These are phyloP conservation scores for Nakazawaea pomicola DNA, from an alignment of 805 yeast species.

Conservation along the genomic window DNA sequence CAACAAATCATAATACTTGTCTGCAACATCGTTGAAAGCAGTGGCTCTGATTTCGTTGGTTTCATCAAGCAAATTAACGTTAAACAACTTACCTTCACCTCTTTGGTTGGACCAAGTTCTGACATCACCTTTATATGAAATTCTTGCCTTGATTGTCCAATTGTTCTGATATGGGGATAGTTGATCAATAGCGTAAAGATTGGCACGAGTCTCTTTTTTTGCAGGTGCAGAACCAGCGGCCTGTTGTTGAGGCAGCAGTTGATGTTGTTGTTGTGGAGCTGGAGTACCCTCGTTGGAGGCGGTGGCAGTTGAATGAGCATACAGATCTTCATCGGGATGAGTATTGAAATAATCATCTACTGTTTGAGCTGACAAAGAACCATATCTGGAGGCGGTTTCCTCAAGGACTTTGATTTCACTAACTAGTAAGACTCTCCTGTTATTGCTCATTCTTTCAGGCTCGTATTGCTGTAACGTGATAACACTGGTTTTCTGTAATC, in stretches of 20 bases:
- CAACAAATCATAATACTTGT: constrained; percentile 64
- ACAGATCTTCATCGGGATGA: constrained; percentile 50
- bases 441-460: constrained; percentile 37
- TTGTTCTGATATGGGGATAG: constrained; percentile 85
- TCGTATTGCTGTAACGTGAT: constrained; percentile 36
- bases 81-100: constrained; percentile 89
- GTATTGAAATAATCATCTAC: constrained; percentile 54
- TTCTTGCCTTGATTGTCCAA: constrained; percentile 94
- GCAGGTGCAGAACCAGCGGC: constrained; percentile 22
- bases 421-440: constrained; percentile 43
- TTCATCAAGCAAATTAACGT: constrained; percentile 84
- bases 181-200: constrained; percentile 72
- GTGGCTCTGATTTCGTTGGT: constrained; percentile 96
- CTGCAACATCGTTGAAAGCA: constrained; percentile 86
- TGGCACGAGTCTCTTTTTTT: constrained; percentile 24
- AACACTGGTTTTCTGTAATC: constrained; percentile 40
- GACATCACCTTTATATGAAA: constrained; percentile 80
- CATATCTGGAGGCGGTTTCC: constrained; percentile 31
- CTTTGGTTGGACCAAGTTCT: constrained; percentile 82
- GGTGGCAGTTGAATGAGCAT: constrained; percentile 12
- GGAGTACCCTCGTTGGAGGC: not conserved
- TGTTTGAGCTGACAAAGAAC: constrained; percentile 32
- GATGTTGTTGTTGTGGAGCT: constrained; percentile 15
- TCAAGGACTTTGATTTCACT: constrained; percentile 40
- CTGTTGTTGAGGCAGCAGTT: constrained; percentile 10